A percentile compares a stretch with the other conserved stretches of the same genome.
These are phyloP conservation scores for Pichia sp. DNA, from an alignment of 1,139 yeast species.

Conservation along the genomic window DNA sequence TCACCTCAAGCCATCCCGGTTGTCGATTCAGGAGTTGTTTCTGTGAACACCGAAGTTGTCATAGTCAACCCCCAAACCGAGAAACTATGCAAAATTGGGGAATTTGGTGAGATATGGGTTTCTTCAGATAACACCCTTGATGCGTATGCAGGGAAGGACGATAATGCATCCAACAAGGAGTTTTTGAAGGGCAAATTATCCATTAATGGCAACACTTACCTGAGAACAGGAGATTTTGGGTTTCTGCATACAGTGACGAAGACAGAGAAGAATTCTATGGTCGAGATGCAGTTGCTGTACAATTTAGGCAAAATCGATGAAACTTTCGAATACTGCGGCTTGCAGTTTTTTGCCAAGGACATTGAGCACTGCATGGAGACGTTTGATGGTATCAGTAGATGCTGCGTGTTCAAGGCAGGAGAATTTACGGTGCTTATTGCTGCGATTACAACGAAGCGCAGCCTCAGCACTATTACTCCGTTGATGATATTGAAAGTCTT, in stretches of 20 bases:
- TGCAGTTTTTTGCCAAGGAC: slow-evolving; percentile 85
- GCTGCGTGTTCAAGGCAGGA: slow-evolving; percentile 64
- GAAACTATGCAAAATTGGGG: slow-evolving; percentile 78
- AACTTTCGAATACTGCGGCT: slow-evolving; percentile 86
- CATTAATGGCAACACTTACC: slow-evolving; percentile 60
- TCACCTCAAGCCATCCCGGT: slow-evolving; percentile 60
- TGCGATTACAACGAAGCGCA: slow-evolving; percentile 34
- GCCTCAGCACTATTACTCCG: slow-evolving; percentile 73
- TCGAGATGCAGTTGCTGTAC: slow-evolving; percentile 72
- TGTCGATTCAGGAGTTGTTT: slow-evolving; percentile 95
- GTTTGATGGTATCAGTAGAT: slow-evolving; percentile 12
- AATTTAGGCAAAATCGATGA: slow-evolving; percentile 82
- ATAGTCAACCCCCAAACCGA: slow-evolving; percentile 93
- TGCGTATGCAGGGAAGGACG: slow-evolving; percentile 41
- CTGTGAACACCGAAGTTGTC: slow-evolving; percentile 88
- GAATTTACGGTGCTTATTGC: slow-evolving; percentile 76
- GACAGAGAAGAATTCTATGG: slow-evolving; percentile 33
- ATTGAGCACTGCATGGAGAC: slow-evolving; percentile 70
- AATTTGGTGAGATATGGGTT: slow-evolving; percentile 97
- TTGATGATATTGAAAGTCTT: slow-evolving; percentile 72
- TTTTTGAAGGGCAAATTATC: slow-evolving; percentile 23
- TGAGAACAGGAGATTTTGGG: slow-evolving; percentile 92
- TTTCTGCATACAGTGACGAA: slow-evolving; percentile 57
- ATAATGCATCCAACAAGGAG: slow-evolving; percentile 12
- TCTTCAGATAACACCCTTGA: slow-evolving; percentile 73